Base-by-base conservation (phyloP, 352 stramenopile genomes). In the Aphanomyces invadans region DNA sequence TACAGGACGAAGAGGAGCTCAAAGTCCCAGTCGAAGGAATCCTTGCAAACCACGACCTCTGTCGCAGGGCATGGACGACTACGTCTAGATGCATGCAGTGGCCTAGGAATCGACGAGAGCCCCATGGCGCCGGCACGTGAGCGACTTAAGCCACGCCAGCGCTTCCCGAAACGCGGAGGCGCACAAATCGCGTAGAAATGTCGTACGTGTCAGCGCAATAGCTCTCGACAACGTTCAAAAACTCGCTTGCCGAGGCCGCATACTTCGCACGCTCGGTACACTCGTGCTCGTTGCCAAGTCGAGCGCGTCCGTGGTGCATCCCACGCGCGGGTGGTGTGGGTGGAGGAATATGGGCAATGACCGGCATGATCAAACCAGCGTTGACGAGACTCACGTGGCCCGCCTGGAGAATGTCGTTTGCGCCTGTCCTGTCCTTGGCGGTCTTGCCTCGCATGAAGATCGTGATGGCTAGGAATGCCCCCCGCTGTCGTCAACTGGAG, bases 301-400 rank as follows among this genome's bases (percentile, higher is more conserved):
- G 69, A 83, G 79, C 0, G 76, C 74, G 28, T 63, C 64, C 4
- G 39, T 65, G 1, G 76, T 78, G 19, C 74, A 83, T n/a, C 62
- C 60, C 1, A 46, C 51, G 19, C 38, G 2, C 1, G n/a, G 7
- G 38, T 62, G 62, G 62, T 62, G 42, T 3, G 62, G 7, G 33
- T 59, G 42, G 17, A 67, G 60, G 17, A 32, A 59, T 10, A n/a
- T 10, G 15, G 31, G 77, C 66, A 46, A 71, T 61, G 9, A 71
- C 46, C 3, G 74, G 36, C 52, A 44, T 60, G 45, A 57, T 57
- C 49, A 39, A 38, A 26, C 21, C 29, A 21, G 23, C 21, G 4
- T 57, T 4, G 11, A 57, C 21, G 49, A 57, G 49, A 12, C 19
- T 21, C 49, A 9, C 29, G 23, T 57, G 49, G 19, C 49, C 49